These are phyloP conservation scores for Colletotrichum scovillei DNA, from an alignment of 2,329 filamentous ascomycete genomes.

Conservation along the genomic window DNA sequence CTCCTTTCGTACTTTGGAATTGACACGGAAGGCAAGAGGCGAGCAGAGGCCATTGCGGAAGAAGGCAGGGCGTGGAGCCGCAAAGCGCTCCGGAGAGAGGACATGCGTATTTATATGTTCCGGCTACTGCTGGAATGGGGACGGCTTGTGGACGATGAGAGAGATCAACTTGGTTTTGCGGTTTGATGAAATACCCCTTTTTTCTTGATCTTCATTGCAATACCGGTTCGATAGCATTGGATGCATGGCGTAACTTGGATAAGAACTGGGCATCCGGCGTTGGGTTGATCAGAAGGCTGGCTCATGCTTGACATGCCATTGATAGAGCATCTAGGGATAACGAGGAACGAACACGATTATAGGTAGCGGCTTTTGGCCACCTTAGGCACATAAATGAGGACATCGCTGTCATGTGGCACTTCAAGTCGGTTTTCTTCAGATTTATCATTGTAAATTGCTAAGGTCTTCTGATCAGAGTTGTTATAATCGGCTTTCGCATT, in stretches of 20 bases:
- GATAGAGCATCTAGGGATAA: background rate
- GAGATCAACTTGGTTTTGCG: conserved; percentile 50
- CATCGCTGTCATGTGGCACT: background rate
- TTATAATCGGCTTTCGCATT: background rate
- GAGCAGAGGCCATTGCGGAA: conserved; percentile 41
- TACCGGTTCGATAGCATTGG: background rate
- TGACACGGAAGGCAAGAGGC: conserved; percentile 34
- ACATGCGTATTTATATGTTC: conserved; percentile 83
- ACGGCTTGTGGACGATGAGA: conserved; percentile 67
- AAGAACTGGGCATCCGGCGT: background rate
- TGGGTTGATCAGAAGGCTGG: background rate
- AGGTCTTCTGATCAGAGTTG: fast-evolving
- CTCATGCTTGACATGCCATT: background rate
- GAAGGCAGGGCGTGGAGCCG: conserved; percentile 61
- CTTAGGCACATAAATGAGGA: background rate
- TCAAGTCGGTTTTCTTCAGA: background rate
- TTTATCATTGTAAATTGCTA: background rate
- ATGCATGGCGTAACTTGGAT: background rate
- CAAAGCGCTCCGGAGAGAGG: conserved; percentile 70
- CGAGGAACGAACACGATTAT: background rate
- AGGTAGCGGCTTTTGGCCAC: background rate
- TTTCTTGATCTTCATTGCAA: background rate
- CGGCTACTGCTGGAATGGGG: conserved; percentile 78
- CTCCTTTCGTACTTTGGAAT: conserved; percentile 38
- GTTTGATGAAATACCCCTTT: conserved; percentile 21